Evolutionary conservation across 148 eudicot species (phyloP).

Genomic region (Silene conica): DNA sequence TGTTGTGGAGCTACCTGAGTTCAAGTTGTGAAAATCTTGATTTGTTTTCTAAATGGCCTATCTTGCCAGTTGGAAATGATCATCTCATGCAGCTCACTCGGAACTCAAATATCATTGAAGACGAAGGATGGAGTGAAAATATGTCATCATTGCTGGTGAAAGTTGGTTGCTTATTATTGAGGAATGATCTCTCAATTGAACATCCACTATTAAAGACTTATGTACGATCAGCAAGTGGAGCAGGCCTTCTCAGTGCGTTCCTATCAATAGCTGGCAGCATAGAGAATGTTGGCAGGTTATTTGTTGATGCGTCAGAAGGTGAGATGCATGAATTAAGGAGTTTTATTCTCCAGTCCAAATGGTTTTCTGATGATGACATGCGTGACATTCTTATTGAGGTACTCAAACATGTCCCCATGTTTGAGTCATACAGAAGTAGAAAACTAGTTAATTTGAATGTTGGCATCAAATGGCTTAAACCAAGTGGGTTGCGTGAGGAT

Average conservation of each 20-base stretch:
- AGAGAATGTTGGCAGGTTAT: constrained; percentile 58
- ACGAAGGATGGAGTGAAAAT: constrained; percentile 98
- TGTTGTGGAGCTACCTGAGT: constrained; percentile 72
- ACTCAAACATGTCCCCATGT: constrained; percentile 79
- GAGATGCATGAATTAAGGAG: constrained; percentile 86
- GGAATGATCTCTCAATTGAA: constrained; percentile 57
- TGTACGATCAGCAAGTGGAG: constrained; percentile 81
- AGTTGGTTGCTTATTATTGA: constrained; percentile 80
- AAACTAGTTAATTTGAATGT: constrained; percentile 54
- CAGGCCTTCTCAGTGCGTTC: constrained; percentile 75
- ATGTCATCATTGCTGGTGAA: constrained; percentile 68
- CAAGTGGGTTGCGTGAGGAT: constrained; percentile 67
- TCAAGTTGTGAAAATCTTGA: constrained; percentile 71
- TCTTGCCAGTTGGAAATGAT: constrained; percentile 79
- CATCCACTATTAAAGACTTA: constrained; percentile 63
- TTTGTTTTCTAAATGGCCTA: constrained; percentile 85
- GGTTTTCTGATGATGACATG: constrained; percentile 73
- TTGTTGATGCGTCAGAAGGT: constrained; percentile 72
- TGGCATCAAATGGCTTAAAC: constrained; percentile 76
- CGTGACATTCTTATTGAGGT: constrained; percentile 46
- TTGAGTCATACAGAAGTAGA: constrained; percentile 81
- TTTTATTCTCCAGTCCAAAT: constrained; percentile 92
- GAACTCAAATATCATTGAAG: constrained; percentile 79
- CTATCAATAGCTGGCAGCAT: constrained; percentile 48
- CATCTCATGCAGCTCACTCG: constrained; percentile 69